Evolutionary conservation across 2,329 filamentous ascomycete species (phyloP).

Genomic region (Pseudovirgaria hyperparasitica): DNA sequence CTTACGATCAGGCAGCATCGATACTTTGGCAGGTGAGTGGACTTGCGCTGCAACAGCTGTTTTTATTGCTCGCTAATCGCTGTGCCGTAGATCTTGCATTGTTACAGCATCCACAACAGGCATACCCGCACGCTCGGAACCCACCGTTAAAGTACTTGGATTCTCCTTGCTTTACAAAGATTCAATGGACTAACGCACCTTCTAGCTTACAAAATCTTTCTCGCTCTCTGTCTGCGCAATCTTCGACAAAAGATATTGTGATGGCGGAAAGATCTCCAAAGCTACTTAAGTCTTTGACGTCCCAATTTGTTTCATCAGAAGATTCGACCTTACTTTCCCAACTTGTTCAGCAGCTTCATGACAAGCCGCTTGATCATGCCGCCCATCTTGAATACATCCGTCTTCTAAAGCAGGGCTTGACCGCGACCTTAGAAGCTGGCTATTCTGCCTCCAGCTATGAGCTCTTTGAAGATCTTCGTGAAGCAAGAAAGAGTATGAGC

Average conservation of each 20-base stretch:
- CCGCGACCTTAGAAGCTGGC: slow-evolving; percentile 11
- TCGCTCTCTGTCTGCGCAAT: slow-evolving; percentile 29
- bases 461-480: slow-evolving; percentile 31
- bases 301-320: slow-evolving; percentile 28
- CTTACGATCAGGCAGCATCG: slow-evolving; percentile 31
- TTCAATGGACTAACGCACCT: slow-evolving; percentile 1
- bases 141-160: not conserved
- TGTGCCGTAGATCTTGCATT: slow-evolving; percentile 28
- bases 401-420: slow-evolving; percentile 35
- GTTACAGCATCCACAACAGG: slow-evolving; percentile 30
- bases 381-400: slow-evolving; percentile 35
- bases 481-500: slow-evolving; percentile 45
- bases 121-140: not conserved
- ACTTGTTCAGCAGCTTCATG: slow-evolving; percentile 28
- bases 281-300: slow-evolving; percentile 29
- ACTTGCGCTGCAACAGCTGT: not conserved
- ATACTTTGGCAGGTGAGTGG: slow-evolving; percentile 32
- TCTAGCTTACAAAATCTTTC: slow-evolving; percentile 17
- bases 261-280: slow-evolving; percentile 35
- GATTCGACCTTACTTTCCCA: slow-evolving; percentile 32
- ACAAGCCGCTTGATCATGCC: slow-evolving; percentile 37
- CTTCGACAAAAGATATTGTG: slow-evolving; percentile 30
- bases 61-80: not conserved
- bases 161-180: not conserved
- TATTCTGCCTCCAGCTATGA: slow-evolving; percentile 29